Evolutionary conservation across 179 eudicot species (phyloP).

Genomic region (Gypsophila paniculata): DNA sequence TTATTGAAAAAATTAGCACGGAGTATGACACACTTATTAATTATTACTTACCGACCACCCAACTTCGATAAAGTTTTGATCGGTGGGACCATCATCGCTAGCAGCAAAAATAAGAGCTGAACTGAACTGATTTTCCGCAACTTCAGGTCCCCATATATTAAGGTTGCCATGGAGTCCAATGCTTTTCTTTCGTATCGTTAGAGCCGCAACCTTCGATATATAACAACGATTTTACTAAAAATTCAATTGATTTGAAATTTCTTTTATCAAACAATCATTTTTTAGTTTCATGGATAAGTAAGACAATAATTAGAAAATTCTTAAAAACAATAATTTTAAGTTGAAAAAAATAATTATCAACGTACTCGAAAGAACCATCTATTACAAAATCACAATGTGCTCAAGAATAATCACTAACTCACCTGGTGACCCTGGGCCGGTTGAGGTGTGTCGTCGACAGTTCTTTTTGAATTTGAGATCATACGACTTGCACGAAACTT

Average conservation of each 20-base stretch:
- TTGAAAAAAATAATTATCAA: too few relatives aligned
- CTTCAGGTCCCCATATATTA: constrained; percentile 23
- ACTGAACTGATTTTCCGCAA: background rate
- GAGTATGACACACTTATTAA: too few relatives aligned
- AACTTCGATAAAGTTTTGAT: constrained; percentile 10
- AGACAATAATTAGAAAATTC: too few relatives aligned
- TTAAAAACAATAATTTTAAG: too few relatives aligned
- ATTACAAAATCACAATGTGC: too few relatives aligned
- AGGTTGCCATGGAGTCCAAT: constrained; percentile 12
- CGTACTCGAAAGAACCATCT: background rate
- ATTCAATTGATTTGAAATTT: too few relatives aligned
- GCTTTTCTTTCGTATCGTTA: constrained; percentile 4
- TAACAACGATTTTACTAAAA: too few relatives aligned
- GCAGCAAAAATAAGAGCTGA: constrained; percentile 15
- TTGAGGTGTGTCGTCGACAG: background rate
- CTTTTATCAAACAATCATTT: too few relatives aligned
- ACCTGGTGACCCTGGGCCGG: constrained; percentile 11
- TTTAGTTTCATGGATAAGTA: too few relatives aligned
- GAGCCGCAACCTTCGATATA: constrained; percentile 7
- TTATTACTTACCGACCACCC: constrained; percentile 26
- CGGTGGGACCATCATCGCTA: constrained; percentile 20
- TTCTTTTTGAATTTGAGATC: background rate
- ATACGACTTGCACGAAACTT: background rate
- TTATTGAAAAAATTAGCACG: too few relatives aligned
- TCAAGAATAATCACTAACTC: background rate